Conservation (phyloP, 208 protist species). For the Paratrypanosoma confusum region DNA sequence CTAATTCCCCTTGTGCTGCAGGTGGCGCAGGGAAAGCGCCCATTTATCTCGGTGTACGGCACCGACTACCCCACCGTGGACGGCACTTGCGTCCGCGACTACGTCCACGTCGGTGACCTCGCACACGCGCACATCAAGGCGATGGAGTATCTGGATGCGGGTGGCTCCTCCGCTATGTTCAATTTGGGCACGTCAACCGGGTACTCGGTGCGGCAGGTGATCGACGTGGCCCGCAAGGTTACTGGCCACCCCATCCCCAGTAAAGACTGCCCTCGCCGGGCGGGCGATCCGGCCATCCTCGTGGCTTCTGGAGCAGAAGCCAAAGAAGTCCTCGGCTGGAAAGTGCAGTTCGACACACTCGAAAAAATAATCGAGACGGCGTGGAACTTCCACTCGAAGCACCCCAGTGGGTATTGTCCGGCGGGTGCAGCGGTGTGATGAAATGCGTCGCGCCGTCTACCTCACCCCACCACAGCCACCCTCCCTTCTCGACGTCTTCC, state of each 20-base stretch:
- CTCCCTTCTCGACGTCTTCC: no score
- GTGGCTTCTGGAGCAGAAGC: slow-evolving; percentile 59
- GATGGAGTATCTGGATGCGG: slow-evolving; percentile 64
- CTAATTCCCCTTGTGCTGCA: slow-evolving; percentile 95
- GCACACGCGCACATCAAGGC: slow-evolving; percentile 91
- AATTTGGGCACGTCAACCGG: slow-evolving; percentile 95
- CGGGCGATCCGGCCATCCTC: slow-evolving; percentile 61
- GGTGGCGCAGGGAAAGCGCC: slow-evolving; percentile 70
- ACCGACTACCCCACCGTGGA: slow-evolving; percentile 92
- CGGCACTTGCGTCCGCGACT: slow-evolving; percentile 96
- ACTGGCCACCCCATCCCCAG: slow-evolving; percentile 84
- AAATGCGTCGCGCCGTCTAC: no score
- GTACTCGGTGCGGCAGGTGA: slow-evolving; percentile 93
- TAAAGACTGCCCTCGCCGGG: slow-evolving; percentile 48
- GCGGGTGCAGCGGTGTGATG: no score
- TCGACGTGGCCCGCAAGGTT: slow-evolving; percentile 84
- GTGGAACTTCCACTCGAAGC: slow-evolving; percentile 61
- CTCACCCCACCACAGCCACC: no score
- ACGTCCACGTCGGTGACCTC: slow-evolving; percentile 98
- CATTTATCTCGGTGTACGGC: slow-evolving; percentile 79
- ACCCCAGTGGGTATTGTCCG: slow-evolving; percentile 32
- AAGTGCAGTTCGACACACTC: slow-evolving; percentile 58
- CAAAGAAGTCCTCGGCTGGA: slow-evolving; percentile 56
- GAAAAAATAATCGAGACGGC: slow-evolving; percentile 70
- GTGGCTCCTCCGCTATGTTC: slow-evolving; percentile 71